A percentile compares a stretch with the other conserved stretches of the same genome.
phyloP scores from a whole-genome alignment of 2,329 filamentous ascomycete genomes.

The Endothia cerciana region DNA sequence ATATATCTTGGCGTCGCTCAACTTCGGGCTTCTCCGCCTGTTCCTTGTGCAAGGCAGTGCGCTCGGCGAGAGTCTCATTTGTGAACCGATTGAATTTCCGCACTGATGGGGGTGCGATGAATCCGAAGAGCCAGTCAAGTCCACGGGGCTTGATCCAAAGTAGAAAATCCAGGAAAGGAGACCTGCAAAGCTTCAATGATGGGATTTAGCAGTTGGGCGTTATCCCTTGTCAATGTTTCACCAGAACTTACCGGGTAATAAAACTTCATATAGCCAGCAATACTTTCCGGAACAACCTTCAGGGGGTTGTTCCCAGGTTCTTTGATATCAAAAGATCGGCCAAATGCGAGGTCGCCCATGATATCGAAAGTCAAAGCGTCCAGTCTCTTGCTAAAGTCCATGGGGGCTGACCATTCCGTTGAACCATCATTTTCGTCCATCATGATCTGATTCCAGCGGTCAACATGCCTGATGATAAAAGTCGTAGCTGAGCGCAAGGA shows the following conservation, averaged over 20 bases:
- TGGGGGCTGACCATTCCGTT: constrained; percentile 29
- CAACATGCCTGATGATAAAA: constrained; percentile 32
- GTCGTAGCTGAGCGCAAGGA: constrained; percentile 29
- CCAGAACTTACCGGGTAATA: constrained; percentile 11
- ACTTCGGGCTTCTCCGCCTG: constrained; percentile 27
- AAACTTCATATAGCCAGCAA: constrained; percentile 30
- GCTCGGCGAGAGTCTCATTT: constrained; percentile 28
- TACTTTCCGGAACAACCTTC: constrained; percentile 29
- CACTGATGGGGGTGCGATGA: too few relatives aligned
- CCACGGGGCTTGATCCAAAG: too few relatives aligned
- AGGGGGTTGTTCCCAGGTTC: constrained; percentile 32
- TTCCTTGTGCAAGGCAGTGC: constrained; percentile 29
- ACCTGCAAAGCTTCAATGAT: too few relatives aligned
- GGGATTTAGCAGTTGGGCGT: too few relatives aligned
- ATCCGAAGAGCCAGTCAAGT: too few relatives aligned
- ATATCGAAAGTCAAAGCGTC: constrained; percentile 8
- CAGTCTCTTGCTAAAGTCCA: background rate
- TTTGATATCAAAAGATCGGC: constrained; percentile 34
- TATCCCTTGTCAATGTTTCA: too few relatives aligned
- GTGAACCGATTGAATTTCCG: constrained; percentile 24
- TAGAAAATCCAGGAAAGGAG: too few relatives aligned
- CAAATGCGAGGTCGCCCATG: constrained; percentile 33
- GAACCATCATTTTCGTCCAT: constrained; percentile 10
- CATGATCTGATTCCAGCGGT: constrained; percentile 34
- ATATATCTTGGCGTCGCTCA: constrained; percentile 33